Conservation (phyloP, 2,329 filamentous ascomycete genomes). For the Scedosporium minutisporum region DNA sequence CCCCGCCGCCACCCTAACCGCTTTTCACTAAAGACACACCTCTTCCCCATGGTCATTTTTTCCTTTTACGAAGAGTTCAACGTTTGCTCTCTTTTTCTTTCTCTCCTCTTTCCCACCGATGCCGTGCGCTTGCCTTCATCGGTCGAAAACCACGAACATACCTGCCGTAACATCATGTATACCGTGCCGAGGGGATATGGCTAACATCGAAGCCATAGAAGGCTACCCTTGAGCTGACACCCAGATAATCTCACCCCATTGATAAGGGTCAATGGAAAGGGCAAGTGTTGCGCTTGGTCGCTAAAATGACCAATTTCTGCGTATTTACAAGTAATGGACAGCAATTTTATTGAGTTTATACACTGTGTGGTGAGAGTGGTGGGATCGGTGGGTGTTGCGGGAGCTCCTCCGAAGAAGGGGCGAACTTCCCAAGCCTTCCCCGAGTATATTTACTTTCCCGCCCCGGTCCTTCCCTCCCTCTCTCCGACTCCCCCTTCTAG, state of each 20-base stretch:
- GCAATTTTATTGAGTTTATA: too few relatives aligned
- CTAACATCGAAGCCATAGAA: background rate
- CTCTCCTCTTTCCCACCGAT: background rate
- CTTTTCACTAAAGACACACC: background rate
- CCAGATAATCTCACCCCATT: background rate
- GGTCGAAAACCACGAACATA: background rate
- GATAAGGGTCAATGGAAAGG: too few relatives aligned
- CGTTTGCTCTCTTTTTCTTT: background rate
- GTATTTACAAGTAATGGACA: too few relatives aligned
- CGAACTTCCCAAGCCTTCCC: background rate
- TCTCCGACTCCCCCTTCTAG: background rate
- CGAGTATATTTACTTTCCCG: background rate
- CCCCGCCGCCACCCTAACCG: background rate
- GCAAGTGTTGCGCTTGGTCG: too few relatives aligned
- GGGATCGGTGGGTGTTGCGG: background rate
- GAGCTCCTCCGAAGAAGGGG: background rate
- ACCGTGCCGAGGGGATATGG: background rate
- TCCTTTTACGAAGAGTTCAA: too few relatives aligned
- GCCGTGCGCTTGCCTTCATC: too few relatives aligned
- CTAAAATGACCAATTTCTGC: too few relatives aligned
- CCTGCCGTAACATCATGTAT: background rate
- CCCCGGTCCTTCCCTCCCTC: background rate
- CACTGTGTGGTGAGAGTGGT: background rate
- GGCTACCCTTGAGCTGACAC: background rate
- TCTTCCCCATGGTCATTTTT: background rate